These are phyloP conservation scores for Saccharomyces kudriavzevii DNA, from an alignment of 805 yeast genomes.

Conservation along the genomic window DNA sequence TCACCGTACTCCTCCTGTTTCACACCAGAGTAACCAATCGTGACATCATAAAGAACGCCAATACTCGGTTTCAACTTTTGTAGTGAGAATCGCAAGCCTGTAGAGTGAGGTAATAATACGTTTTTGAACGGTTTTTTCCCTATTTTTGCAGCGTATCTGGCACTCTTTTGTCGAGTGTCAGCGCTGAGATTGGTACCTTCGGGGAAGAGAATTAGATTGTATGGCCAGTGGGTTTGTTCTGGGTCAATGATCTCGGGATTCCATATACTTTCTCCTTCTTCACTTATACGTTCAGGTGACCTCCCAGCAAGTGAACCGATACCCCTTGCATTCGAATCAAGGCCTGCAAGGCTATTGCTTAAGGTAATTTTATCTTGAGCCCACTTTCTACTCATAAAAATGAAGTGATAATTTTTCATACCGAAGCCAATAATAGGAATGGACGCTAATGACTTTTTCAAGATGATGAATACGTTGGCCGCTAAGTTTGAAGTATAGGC, in stretches of 20 bases:
- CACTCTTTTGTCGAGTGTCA: constrained; percentile 52
- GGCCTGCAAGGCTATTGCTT: constrained; percentile 43
- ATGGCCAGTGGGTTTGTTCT: constrained; percentile 39
- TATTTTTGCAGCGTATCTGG: constrained; percentile 46
- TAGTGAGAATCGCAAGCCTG: constrained; percentile 69
- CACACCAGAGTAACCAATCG: constrained; percentile 76
- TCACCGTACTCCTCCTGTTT: constrained; percentile 62
- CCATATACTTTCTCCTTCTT: constrained; percentile 25
- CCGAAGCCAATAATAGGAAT: constrained; percentile 81
- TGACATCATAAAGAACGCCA: constrained; percentile 65
- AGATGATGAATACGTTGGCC: constrained; percentile 59
- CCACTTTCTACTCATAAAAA: constrained; percentile 83
- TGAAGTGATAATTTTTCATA: constrained; percentile 69
- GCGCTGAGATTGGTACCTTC: constrained; percentile 86
- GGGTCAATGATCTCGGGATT: constrained; percentile 22
- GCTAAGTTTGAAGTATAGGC: constrained; percentile 60
- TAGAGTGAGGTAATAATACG: constrained; percentile 70
- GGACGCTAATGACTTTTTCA: constrained; percentile 63
- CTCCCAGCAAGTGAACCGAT: constrained; percentile 43
- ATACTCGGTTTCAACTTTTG: constrained; percentile 45
- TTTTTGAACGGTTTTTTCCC: constrained; percentile 46
- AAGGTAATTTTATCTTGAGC: constrained; percentile 57
- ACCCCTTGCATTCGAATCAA: constrained; percentile 57
- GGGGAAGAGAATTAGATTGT: constrained; percentile 74
- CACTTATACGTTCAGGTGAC: constrained; percentile 17